Evolutionary conservation across 2,329 filamentous ascomycete genomes (phyloP).

Genomic region (Arachnopeziza araneosa): DNA sequence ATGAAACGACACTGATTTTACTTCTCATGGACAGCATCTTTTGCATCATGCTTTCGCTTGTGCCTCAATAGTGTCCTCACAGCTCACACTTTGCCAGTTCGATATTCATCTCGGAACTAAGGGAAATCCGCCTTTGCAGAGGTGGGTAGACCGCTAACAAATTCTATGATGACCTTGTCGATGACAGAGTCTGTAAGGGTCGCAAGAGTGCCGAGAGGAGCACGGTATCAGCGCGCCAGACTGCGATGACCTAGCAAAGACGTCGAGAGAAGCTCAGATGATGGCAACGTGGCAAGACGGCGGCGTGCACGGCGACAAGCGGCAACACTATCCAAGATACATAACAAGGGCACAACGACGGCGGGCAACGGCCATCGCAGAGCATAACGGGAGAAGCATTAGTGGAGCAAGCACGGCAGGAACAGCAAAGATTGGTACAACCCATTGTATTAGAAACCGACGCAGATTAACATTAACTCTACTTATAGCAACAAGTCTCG

Average conservation of each 20-base stretch:
- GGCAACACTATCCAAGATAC: conserved; percentile 11
- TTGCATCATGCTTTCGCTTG: too few species aligned
- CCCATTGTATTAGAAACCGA: conserved; percentile 10
- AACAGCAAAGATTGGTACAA: conserved; percentile 8
- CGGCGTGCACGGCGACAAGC: not conserved
- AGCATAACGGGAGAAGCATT: too few species aligned
- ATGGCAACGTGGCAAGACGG: too few species aligned
- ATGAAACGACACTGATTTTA: too few species aligned
- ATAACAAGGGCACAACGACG: conserved; percentile 7
- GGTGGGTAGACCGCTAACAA: not conserved
- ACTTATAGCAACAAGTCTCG: conserved; percentile 18
- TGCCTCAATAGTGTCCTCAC: too few species aligned
- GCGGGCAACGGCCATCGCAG: conserved; percentile 1
- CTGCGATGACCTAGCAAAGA: too few species aligned
- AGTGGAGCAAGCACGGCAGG: too few species aligned
- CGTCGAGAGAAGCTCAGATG: too few species aligned
- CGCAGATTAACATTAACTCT: conserved; percentile 17
- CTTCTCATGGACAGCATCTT: too few species aligned
- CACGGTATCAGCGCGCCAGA: conserved; percentile 13
- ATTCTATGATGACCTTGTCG: conserved; percentile 2
- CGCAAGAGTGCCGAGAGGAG: conserved; percentile 9
- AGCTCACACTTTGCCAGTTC: too few species aligned
- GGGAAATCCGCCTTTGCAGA: too few species aligned
- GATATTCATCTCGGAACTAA: too few species aligned
- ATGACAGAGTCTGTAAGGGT: conserved; percentile 2